Percentiles rank a stretch among this genome's conserved stretches.
phyloP scores from a whole-genome alignment of 2,329 filamentous ascomycete genomes.

The Aspergillus neotritici region DNA sequence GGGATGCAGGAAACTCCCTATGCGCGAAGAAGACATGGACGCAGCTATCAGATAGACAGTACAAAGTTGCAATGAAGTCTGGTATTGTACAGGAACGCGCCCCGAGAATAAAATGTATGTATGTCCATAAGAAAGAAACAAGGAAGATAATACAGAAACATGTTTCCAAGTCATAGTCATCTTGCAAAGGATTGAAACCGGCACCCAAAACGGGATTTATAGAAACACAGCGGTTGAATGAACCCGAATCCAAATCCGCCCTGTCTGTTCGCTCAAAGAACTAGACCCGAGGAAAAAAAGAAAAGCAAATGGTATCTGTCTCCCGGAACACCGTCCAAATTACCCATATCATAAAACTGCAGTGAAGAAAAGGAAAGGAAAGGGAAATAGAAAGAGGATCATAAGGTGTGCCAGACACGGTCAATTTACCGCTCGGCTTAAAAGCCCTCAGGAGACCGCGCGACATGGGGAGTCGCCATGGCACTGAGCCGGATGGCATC shows the following conservation, averaged over 20 bases:
- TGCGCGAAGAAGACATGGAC: too few species aligned
- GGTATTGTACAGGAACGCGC: conserved; percentile 24
- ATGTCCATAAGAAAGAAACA: conserved; percentile 17
- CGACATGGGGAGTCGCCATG: conserved; percentile 31
- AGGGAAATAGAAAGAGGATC: conserved; percentile 9
- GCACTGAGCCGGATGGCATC: conserved; percentile 37
- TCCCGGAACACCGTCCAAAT: conserved; percentile 23
- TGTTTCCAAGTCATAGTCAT: conserved; percentile 11
- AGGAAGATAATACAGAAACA: conserved; percentile 1
- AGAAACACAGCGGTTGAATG: too few species aligned
- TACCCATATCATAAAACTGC: conserved; percentile 13
- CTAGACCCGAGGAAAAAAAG: conserved; percentile 4
- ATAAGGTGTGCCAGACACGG: conserved; percentile 15
- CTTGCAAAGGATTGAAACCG: conserved; percentile 4
- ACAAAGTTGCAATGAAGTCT: conserved; percentile 10
- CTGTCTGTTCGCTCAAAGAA: conserved; percentile 10
- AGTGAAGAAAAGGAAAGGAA: conserved; percentile 10
- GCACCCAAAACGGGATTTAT: conserved; percentile 7
- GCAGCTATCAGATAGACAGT: background rate
- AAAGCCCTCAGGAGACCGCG: conserved; percentile 27
- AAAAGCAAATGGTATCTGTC: conserved; percentile 27
- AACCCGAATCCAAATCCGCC: too few species aligned
- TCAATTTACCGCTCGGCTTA: conserved; percentile 23
- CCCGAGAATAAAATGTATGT: conserved; percentile 15
- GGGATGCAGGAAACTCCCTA: too few species aligned